phyloP scores from a whole-genome alignment of 768 basidiomycete genomes.

The Paxillus rubicundulus region DNA sequence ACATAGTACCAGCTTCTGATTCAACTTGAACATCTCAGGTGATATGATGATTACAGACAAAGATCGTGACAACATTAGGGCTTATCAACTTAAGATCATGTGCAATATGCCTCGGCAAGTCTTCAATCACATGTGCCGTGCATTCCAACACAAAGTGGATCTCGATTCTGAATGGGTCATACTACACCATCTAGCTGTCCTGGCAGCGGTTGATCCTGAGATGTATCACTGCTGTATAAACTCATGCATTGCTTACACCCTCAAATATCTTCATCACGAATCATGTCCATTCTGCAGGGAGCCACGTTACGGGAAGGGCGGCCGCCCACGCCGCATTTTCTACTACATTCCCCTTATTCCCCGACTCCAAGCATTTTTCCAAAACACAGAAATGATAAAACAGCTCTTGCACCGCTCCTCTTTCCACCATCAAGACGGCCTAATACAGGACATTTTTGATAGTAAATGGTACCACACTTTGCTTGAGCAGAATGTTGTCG shows the following conservation, averaged over 20 bases:
- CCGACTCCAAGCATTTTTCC: no score
- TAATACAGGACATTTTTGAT: constrained; percentile 36
- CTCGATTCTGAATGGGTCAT: constrained; percentile 28
- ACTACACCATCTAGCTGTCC: constrained; percentile 3
- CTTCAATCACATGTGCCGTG: constrained; percentile 27
- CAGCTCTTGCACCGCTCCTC: no score
- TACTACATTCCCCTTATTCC: no score
- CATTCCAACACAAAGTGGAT: constrained; percentile 23
- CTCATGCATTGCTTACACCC: constrained; percentile 33
- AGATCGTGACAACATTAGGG: constrained; percentile 30
- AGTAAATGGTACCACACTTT: constrained; percentile 29
- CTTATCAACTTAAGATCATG: constrained; percentile 25
- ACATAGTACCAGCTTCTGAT: no score
- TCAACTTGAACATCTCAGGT: no score
- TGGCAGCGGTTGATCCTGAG: constrained; percentile 14
- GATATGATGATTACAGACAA: constrained; percentile 16
- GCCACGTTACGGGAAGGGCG: constrained; percentile 1
- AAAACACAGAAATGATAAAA: no score
- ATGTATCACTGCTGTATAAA: constrained; percentile 35
- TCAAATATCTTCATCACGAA: constrained; percentile 9
- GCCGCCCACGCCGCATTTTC: no score
- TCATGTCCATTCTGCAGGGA: constrained; percentile 22
- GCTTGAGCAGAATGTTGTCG: constrained; percentile 17
- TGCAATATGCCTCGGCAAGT: constrained; percentile 22
- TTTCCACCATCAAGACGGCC: no score